Percentiles rank a stretch among this genome's conserved stretches.
Conservation (phyloP, 2,329 filamentous ascomycete species). For the Colletotrichum australisinense region DNA sequence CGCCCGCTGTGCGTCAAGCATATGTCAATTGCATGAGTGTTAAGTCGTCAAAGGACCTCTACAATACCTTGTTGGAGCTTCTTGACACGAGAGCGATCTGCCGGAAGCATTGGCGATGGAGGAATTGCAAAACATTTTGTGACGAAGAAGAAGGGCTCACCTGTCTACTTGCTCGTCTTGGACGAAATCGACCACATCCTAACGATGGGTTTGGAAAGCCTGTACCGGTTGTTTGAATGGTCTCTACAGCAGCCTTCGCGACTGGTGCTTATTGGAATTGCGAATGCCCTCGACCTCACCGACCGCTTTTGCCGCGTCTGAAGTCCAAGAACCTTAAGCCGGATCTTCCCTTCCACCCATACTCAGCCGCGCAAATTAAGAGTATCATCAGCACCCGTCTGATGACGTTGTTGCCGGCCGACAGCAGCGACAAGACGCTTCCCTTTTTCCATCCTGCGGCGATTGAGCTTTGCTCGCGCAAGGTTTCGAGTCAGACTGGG, state of each 20-base stretch:
- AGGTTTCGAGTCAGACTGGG: conserved; percentile 93
- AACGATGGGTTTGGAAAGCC: conserved; percentile 85
- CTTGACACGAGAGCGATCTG: conserved; percentile 67
- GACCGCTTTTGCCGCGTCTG: conserved; percentile 93
- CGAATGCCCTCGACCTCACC: conserved; percentile 94
- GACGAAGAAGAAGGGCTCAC: conserved; percentile 64
- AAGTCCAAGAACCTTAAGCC: conserved; percentile 95
- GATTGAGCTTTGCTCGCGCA: conserved; percentile 93
- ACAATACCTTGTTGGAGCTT: conserved; percentile 80
- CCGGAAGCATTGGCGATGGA: conserved; percentile 75
- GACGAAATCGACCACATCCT: conserved; percentile 97
- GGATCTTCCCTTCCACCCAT: conserved; percentile 90
- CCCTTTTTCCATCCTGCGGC: conserved; percentile 95
- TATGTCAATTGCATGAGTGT: conserved; percentile 99
- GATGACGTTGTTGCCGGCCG: conserved; percentile 74
- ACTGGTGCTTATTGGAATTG: conserved; percentile 89
- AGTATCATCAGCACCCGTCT: conserved; percentile 87
- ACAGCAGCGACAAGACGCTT: conserved; percentile 65
- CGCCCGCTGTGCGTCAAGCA: conserved; percentile 71
- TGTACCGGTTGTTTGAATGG: conserved; percentile 98
- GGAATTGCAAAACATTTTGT: conserved; percentile 76
- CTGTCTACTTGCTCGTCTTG: conserved; percentile 84
- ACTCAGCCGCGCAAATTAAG: conserved; percentile 88
- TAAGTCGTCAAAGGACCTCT: conserved; percentile 88
- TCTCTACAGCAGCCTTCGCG: conserved; percentile 84